These are phyloP conservation scores for Aspergillus sojae DNA, from an alignment of 2,329 filamentous ascomycete species.

Conservation along the genomic window DNA sequence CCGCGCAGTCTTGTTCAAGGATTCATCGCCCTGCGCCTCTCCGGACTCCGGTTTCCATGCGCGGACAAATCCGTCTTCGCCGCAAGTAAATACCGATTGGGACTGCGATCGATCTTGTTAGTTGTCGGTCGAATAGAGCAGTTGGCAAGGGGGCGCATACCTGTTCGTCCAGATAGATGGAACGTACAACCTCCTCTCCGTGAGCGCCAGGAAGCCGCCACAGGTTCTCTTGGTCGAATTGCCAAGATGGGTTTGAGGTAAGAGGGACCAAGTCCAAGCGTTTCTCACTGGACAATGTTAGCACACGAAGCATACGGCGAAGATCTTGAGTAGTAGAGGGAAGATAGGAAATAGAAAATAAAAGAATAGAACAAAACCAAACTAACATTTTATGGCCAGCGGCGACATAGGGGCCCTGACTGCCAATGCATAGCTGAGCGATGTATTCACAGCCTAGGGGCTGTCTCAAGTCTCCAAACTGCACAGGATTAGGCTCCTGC, in stretches of 20 bases:
- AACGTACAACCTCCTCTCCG: slow-evolving; percentile 52
- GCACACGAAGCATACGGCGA: neutral
- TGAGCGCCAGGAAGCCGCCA: slow-evolving; percentile 51
- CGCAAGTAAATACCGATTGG: slow-evolving; percentile 47
- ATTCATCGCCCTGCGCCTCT: slow-evolving; percentile 16
- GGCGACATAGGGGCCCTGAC: slow-evolving; percentile 47
- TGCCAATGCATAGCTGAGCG: slow-evolving; percentile 54
- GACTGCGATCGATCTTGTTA: slow-evolving; percentile 27
- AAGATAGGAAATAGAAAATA: slow-evolving; percentile 1
- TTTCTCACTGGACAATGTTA: slow-evolving; percentile 33
- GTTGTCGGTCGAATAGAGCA: neutral
- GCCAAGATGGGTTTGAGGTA: slow-evolving; percentile 37
- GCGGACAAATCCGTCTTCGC: slow-evolving; percentile 48
- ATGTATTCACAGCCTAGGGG: slow-evolving; percentile 62
- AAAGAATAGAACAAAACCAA: neutral
- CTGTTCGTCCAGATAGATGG: slow-evolving; percentile 48
- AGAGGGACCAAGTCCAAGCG: slow-evolving; percentile 49
- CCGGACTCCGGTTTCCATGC: slow-evolving; percentile 37
- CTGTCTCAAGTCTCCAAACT: slow-evolving; percentile 61
- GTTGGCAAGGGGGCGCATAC: slow-evolving; percentile 31
- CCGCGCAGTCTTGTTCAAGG: slow-evolving; percentile 26
- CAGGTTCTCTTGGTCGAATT: slow-evolving; percentile 42
- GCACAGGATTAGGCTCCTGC: slow-evolving; percentile 46
- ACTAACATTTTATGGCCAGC: slow-evolving; percentile 54
- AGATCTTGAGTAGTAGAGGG: too few species aligned